Evolutionary conservation across 192 early-diverging fungal species (phyloP), one percentile per base, ranked within the genome.

Genomic region (Backusella tuberculispora): DNA sequence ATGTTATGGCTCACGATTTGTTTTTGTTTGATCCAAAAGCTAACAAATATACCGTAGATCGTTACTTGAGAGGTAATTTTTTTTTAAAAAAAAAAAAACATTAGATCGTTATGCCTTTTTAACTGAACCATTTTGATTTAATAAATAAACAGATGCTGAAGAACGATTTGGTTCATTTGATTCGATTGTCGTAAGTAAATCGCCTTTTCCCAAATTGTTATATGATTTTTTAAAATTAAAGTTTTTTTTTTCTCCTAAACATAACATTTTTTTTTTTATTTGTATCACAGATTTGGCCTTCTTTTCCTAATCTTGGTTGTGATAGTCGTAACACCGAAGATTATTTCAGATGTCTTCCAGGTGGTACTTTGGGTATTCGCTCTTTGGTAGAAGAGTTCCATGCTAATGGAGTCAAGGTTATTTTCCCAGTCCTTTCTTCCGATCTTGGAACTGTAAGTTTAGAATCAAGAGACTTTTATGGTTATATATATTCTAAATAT

Each of bases 321-420:
- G 74, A 75, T 29, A 75, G 74, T 67, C 74, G 74, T 68, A 75
- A 75, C 19, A 65, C 74, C 34, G 74, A 75, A 42, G 74, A 75
- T 43, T 68, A 50, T 34, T 75, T 75, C 43, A 40, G 74, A 21
- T 75, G 65, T 50, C 64, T 75, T 43, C 74, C 74, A 2, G 74
- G 74, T 53, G 74, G 74, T 53, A 66, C 74, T 42, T 40, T 56
- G 10, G 74, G 74, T 34, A 68, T 65, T 13, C 64, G 74, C 21
- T 34, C 60, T 43, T 17, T 75, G 12, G 66, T 75, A 6, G 74
- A 75, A 26, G 63, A 75, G 24, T 75, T 75, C 38, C 74, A 75
- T 19, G 34, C 41, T 6, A 46, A 41, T 14, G 45, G 43, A 37
- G 26, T 75, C 46, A 75, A 68, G 21, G 74, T 75, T 1, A 29